Conservation (phyloP, 1,139 yeast species). For the Blastobotrys niveus region DNA sequence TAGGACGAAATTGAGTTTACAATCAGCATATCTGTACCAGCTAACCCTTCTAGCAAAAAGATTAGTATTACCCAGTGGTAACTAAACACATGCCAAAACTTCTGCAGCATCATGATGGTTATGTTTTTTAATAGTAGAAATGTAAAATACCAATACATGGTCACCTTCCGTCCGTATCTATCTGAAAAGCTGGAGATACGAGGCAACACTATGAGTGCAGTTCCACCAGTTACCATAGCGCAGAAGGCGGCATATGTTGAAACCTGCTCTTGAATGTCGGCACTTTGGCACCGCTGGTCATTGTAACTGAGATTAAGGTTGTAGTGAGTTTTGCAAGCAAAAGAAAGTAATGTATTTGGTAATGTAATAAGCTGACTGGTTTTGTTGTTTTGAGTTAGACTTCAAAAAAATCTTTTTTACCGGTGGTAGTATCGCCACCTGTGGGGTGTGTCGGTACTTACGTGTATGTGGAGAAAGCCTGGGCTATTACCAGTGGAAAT, state of each 20-base stretch:
- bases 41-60: neutral
- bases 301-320: neutral
- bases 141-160: neutral
- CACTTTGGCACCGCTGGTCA: slow-evolving; percentile 1
- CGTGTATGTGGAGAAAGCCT: too few relatives aligned
- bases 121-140: neutral
- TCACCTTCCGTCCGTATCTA: slow-evolving; percentile 2
- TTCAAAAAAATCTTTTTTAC: too few relatives aligned
- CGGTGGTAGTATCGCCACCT: too few relatives aligned
- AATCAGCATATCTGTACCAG: slow-evolving; percentile 8
- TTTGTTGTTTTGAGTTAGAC: too few relatives aligned
- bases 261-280: slow-evolving; percentile 6
- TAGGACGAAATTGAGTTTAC: slow-evolving; percentile 5
- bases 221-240: neutral
- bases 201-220: neutral
- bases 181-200: slow-evolving; percentile 5
- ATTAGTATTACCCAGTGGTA: neutral
- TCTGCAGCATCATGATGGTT: neutral
- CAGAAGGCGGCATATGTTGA: slow-evolving; percentile 3
- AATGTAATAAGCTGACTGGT: too few relatives aligned
- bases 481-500: too few relatives aligned
- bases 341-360: slow-evolving; percentile 2
- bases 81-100: neutral
- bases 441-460: too few relatives aligned
- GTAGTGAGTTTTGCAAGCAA: slow-evolving; percentile 6